Evolutionary conservation across 2,329 filamentous ascomycete genomes (phyloP), one percentile per base, ranked within the genome.

Genomic region (Diaporthe humulicola): DNA sequence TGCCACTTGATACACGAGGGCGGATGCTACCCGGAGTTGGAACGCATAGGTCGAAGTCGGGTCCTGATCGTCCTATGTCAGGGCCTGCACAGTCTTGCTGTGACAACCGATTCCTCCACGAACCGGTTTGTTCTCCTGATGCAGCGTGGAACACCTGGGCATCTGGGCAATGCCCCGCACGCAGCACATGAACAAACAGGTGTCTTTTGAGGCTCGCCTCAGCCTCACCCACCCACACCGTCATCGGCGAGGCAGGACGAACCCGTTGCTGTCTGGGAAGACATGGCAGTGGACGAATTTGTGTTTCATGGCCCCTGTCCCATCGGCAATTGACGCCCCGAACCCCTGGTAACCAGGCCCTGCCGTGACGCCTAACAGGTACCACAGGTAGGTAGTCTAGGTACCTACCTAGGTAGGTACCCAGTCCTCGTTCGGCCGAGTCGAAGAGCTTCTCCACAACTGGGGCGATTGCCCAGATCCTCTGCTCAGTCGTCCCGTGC

Each of bases 141-240:
- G 61, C 42, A n/a, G 42, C 42, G 25, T 50, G 61, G 61, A 66
- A 66, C 60, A 50, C 60, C 60, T 66, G 60, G 60, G 60, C 60
- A 66, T 2, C 60, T 66, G 40, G 60, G 60, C 60, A 12, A 6
- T 33, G 58, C 19, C 38, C 22, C 36, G n/a, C n/a, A 25, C n/a
- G 8, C 36, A 45, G 22, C 1, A 36, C 28, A 33, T 6, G 5
- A 33, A 9, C 33, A 3, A 19, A 36, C 22, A 19, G 57, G n/a
- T 28, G 58, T 42, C 14, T 42, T 42, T 42, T 61, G 38, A n/a
- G 10, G 38, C 5, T 2, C 5, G 36, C 22, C 58, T 61, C 36
- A 61, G 58, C 58, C 58, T 61, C 58, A 28, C 10, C 33, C n/a
- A 60, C 22, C 28, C 36, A 36, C 22, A 28, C 38, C 42, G n/a